phyloP scores from a whole-genome alignment of 2,329 filamentous ascomycete species.

The Xylaria sp. region DNA sequence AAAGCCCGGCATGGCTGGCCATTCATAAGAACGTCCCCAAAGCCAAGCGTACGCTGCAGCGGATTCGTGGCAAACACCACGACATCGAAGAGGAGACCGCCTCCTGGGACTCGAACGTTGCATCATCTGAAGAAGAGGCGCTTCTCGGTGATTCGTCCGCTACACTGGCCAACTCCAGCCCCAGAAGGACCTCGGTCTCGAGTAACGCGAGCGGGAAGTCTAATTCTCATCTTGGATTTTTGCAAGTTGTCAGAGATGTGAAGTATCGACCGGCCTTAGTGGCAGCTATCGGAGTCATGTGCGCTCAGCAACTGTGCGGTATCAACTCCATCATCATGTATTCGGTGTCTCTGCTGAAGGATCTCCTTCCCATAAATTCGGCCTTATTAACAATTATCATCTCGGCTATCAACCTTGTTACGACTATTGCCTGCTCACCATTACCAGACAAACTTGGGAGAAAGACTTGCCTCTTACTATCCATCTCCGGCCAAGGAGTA shows the following conservation, averaged over 20 bases:
- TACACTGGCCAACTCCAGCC: conserved; percentile 34
- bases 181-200: conserved; percentile 41
- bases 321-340: conserved; percentile 99
- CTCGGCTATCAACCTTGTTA: conserved; percentile 85
- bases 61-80: conserved; percentile 75
- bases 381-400: conserved; percentile 88
- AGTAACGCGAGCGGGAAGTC: conserved; percentile 43
- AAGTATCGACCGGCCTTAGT: conserved; percentile 78
- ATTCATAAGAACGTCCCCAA: conserved; percentile 68
- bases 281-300: conserved; percentile 90
- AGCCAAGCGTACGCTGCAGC: conserved; percentile 76
- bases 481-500: conserved; percentile 84
- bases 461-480: conserved; percentile 84
- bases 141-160: conserved; percentile 63
- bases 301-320: conserved; percentile 89
- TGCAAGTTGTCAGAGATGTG: conserved; percentile 73
- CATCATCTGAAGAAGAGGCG: conserved; percentile 72
- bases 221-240: conserved; percentile 64
- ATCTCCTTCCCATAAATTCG: conserved; percentile 83
- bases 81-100: conserved; percentile 80
- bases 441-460: conserved; percentile 88
- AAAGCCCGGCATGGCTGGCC: conserved; percentile 90
- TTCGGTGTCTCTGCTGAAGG: conserved; percentile 86
- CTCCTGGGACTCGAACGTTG: conserved; percentile 63
- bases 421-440: conserved; percentile 83